Base-by-base conservation (phyloP, 768 basidiomycete species). In the Lentinula guzmanii region DNA sequence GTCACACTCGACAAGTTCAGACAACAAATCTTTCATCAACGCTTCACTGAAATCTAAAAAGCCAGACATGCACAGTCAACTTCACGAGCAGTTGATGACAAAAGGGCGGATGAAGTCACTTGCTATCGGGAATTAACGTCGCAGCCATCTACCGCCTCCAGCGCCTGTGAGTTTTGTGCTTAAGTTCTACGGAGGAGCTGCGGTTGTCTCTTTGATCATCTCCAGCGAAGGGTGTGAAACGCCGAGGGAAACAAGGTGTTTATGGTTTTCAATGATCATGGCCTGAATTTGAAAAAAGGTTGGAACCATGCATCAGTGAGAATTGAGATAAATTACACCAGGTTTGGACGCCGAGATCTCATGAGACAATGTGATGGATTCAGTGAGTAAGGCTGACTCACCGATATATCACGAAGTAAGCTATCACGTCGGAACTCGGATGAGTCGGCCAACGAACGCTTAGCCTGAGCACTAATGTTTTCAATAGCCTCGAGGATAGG, bases 111-210 rank as follows among this genome's bases (percentile, higher is more conserved):
- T 15, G 16, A 5, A 41, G 39, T 1, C 7, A 75, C 87, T 65
- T 66, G 95, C 96, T 85, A 75, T 98, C 95, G 56, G 97, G 97
- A 56, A 99, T 81, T 39, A 98, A 82, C 11, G 95, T 96, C 37
- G 98, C 93, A 4, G 95, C 89, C 97, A 98, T n/a, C 97, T 97
- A 28, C 97, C 97, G 43, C 97, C 97, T 34, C 97, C 97, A 8
- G 97, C 96, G 45, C 97, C 97, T 6, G 97, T 99, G 61, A 99
- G 76, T 77, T 98, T 97, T n/a, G 94, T 95, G 67, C 86, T 86
- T 52, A 98, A 77, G 10, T 76, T 75, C 74, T 88, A 90, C 7
- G 87, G 88, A 63, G 76, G 69, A 9, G 80, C 78, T 9, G 76
- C 73, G 0, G 94, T 92, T 65, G 82, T 86, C n/a, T 79, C 74